Conservation (phyloP, 2,329 filamentous ascomycete species). For the Zasmidium angulare region DNA sequence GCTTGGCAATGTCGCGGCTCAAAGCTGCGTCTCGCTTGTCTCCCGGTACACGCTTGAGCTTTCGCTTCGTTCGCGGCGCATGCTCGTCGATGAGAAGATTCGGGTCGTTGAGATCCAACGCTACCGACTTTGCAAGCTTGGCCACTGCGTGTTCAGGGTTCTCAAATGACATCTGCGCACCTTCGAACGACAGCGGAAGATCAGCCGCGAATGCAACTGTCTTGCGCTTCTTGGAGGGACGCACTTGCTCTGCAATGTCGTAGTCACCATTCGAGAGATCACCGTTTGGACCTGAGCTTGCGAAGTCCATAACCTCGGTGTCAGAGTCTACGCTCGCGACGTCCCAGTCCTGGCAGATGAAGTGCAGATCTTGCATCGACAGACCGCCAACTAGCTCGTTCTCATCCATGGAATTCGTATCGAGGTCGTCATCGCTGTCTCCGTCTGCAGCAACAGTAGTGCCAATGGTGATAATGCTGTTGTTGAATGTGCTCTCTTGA, state of each 20-base stretch:
- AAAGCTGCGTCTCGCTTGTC: slow-evolving; percentile 69
- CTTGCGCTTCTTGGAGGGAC: slow-evolving; percentile 67
- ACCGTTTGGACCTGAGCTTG: neutral
- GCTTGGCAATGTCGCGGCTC: slow-evolving; percentile 70
- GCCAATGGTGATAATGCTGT: slow-evolving; percentile 48
- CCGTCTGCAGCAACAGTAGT: slow-evolving; percentile 54
- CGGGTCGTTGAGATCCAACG: slow-evolving; percentile 84
- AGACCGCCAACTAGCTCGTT: slow-evolving; percentile 71
- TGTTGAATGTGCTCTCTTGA: slow-evolving; percentile 48
- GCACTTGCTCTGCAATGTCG: slow-evolving; percentile 33
- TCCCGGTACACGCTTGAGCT: slow-evolving; percentile 41
- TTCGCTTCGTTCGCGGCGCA: slow-evolving; percentile 63
- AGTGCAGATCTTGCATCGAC: slow-evolving; percentile 75
- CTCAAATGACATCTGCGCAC: slow-evolving; percentile 60
- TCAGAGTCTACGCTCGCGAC: slow-evolving; percentile 56
- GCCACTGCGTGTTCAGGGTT: slow-evolving; percentile 74
- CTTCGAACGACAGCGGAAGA: slow-evolving; percentile 20
- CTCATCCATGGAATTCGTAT: slow-evolving; percentile 55
- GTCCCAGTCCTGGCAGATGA: slow-evolving; percentile 86
- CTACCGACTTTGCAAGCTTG: slow-evolving; percentile 73
- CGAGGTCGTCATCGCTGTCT: slow-evolving; percentile 49
- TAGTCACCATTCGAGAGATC: slow-evolving; percentile 35
- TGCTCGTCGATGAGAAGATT: slow-evolving; percentile 79
- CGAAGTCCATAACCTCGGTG: slow-evolving; percentile 34
- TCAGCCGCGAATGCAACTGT: slow-evolving; percentile 34